These are phyloP conservation scores for Ogataea henricii DNA, from an alignment of 805 yeast genomes.

Conservation along the genomic window DNA sequence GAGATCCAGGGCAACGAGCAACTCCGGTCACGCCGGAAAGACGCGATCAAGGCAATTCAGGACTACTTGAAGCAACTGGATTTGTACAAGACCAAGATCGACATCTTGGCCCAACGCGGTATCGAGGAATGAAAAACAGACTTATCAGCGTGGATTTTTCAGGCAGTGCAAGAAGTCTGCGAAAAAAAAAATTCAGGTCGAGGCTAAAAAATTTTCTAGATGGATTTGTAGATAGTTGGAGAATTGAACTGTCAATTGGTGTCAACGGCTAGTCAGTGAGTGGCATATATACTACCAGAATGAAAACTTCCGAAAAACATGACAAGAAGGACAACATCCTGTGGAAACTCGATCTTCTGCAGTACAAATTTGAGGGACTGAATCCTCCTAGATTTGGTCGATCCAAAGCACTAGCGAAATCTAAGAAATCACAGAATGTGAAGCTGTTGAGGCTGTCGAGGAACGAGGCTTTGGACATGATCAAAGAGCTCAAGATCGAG, in stretches of 20 bases:
- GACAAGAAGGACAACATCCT: constrained; percentile 40
- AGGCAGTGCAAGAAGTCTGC: constrained; percentile 1
- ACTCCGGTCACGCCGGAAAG: constrained; percentile 59
- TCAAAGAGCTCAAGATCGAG: constrained; percentile 45
- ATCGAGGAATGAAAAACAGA: constrained; percentile 7
- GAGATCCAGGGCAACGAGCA: constrained; percentile 45
- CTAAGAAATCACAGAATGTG: constrained; percentile 43
- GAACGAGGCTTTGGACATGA: constrained; percentile 47
- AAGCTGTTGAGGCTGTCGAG: constrained; percentile 37
- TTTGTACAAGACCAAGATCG: constrained; percentile 23
- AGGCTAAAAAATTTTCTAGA: constrained; percentile 1
- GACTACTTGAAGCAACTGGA: constrained; percentile 58
- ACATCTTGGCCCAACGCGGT: constrained; percentile 20
- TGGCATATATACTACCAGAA: not conserved
- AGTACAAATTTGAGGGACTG: constrained; percentile 45
- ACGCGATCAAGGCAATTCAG: constrained; percentile 62
- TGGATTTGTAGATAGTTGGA: constrained; percentile 1
- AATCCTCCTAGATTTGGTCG: constrained; percentile 51
- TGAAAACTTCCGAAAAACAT: not conserved
- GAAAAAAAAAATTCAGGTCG: not conserved
- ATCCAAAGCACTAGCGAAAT: constrained; percentile 47
- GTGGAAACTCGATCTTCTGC: constrained; percentile 60
- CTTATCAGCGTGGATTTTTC: constrained; percentile 1
- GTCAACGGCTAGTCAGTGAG: not conserved
- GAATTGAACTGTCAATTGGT: not conserved